Conservation (phyloP, 1,284 basidiomycete species). For the Bjerkandera adusta region DNA sequence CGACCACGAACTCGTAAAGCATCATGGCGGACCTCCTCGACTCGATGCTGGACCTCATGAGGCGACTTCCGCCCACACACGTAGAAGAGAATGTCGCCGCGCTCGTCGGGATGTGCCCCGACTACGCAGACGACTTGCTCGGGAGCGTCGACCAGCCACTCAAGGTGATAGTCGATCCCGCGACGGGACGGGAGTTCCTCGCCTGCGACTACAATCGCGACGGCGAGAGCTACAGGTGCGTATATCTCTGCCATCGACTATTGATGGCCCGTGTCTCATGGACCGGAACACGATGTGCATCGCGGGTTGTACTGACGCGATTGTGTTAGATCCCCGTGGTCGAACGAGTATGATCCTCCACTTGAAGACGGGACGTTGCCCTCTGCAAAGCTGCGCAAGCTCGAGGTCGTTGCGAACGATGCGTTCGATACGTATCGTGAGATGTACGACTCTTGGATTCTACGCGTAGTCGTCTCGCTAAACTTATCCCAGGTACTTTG, state of each 20-base stretch:
- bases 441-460: conserved; percentile 55
- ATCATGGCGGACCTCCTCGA: conserved; percentile 81
- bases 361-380: conserved; percentile 88
- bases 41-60: conserved; percentile 93
- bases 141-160: conserved; percentile 96
- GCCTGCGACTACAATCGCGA: conserved; percentile 98
- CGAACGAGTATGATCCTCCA: conserved; percentile 91
- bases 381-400: conserved; percentile 79
- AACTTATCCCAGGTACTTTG: conserved; percentile 75
- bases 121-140: conserved; percentile 93
- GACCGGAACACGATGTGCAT: no score
- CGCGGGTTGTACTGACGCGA: conserved; percentile 8
- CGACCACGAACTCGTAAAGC: no score
- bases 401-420: conserved; percentile 93
- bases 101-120: conserved; percentile 85
- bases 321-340: conserved; percentile 86
- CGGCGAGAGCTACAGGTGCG: conserved; percentile 90
- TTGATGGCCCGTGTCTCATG: conserved; percentile 5
- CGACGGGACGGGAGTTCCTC: conserved; percentile 85
- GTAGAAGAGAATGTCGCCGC: conserved; percentile 87
- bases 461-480: conserved; percentile 5
- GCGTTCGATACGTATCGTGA: conserved; percentile 98
- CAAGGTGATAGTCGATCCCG: conserved; percentile 76
- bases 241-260: background rate
- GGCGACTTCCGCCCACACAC: conserved; percentile 90